Evolutionary conservation across 331 rosid species (phyloP), one percentile per base, ranked within the genome.

Genomic region (Pyrus hybrid): DNA sequence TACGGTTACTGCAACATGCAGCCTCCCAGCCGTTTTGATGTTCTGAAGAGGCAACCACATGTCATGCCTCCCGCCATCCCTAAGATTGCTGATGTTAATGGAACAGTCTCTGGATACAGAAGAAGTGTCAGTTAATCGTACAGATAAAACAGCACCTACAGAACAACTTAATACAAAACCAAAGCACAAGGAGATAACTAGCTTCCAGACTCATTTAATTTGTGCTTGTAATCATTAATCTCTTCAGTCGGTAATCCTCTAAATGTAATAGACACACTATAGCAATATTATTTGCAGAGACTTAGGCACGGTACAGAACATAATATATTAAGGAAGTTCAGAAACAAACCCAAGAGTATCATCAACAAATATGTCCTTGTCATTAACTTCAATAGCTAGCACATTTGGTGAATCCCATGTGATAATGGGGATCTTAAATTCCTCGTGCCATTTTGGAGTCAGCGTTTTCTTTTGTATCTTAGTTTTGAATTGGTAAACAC

Each of bases 311-410:
- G 13, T 49, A 49, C 26, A 14, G 49, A 51, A 45, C 51, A 65
- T 26, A 58, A 29, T 5, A 49, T 23, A 60, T 35, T 54, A 63
- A 76, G 74, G 35, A 81, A 57, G 83, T 74, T 73, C 35, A 12
- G 76, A 75, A 83, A 89, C 96, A 76, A 65, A 95, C 99, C 99
- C 99, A 2, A 95, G 97, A 35, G 33, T 63, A 67, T 95, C 99
- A 47, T 95, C 99, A 3, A 82, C 81, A 75, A 92, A 92, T 41
- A 13, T 91, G 86, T 95, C 99, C 86, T 92, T 95, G 93, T 95
- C 99, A 76, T 85, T 83, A 83, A 90, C 93, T 86, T 83, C 89
- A 80, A 95, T 67, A 73, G 70, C 71, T 67, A 95, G 88, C 51
- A 80, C 8, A 80, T 89, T 92, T 47, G 75, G 75, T 8, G 84